Conservation (phyloP, 345 rosid species). For the Arabidopsis suecica region DNA sequence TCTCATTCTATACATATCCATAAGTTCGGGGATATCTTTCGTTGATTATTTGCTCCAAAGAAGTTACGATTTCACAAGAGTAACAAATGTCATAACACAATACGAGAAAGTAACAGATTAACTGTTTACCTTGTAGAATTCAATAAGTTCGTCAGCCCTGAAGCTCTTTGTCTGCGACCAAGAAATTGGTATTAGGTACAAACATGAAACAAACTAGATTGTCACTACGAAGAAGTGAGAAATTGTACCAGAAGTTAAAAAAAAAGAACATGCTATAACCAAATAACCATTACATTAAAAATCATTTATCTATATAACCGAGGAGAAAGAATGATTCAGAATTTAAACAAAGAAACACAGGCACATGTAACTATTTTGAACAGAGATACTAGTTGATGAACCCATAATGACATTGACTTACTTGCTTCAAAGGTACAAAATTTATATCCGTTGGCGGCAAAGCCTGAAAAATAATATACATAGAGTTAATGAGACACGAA, state of each 20-base stretch:
- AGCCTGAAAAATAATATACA: constrained; percentile 56
- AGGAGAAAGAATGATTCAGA: not conserved
- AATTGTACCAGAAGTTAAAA: not conserved
- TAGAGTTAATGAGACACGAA: not conserved
- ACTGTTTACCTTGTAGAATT: constrained; percentile 28
- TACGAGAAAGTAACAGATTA: not conserved
- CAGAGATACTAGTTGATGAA: constrained; percentile 4
- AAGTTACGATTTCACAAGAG: not conserved
- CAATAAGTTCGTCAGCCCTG: constrained; percentile 27
- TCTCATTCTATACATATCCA: not conserved
- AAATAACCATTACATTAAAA: too few relatives aligned
- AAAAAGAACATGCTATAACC: not conserved
- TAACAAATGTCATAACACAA: not conserved
- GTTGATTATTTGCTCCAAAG: not conserved
- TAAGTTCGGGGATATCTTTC: not conserved
- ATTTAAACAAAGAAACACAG: not conserved
- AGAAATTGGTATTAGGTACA: constrained; percentile 1
- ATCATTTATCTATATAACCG: not conserved
- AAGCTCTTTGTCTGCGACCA: constrained; percentile 25
- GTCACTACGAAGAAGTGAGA: not conserved
- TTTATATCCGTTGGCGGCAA: constrained; percentile 70
- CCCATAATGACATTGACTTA: constrained; percentile 33
- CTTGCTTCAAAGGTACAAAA: constrained; percentile 86
- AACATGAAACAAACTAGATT: not conserved
- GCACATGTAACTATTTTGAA: not conserved